Percentiles rank a stretch among this genome's conserved stretches.
Conservation (phyloP, 2,329 filamentous ascomycete genomes). For the Chaetomium sp. region DNA sequence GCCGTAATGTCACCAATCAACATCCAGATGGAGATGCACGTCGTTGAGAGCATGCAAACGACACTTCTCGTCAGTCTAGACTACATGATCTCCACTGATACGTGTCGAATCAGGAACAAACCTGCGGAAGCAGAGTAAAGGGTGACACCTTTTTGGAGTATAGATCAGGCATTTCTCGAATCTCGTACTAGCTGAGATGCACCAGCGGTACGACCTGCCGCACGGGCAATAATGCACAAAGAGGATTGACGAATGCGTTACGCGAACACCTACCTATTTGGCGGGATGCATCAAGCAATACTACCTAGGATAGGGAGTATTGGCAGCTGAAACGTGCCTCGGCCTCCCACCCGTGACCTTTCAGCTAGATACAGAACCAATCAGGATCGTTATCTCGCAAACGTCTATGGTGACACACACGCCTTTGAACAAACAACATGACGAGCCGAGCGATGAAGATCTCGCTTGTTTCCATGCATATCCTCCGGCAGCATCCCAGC, state of each 20-base stretch:
- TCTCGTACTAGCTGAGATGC: background rate
- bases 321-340: background rate
- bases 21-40: too few relatives aligned
- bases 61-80: background rate
- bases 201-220: background rate
- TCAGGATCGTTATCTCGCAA: background rate
- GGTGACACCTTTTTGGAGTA: background rate
- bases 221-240: background rate
- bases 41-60: background rate
- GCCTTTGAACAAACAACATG: background rate
- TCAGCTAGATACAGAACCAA: slow-evolving; percentile 1
- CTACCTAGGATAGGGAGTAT: too few relatives aligned
- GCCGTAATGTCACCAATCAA: background rate
- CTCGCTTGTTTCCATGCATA: background rate
- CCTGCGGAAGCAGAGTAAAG: background rate
- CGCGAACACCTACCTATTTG: background rate
- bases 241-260: background rate
- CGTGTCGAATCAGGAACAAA: background rate
- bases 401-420: background rate
- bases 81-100: background rate
- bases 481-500: background rate
- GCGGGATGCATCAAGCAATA: background rate
- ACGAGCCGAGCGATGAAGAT: background rate
- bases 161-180: background rate
- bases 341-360: background rate